Evolutionary conservation across 768 basidiomycete genomes (phyloP).

Genomic region (Mycena haematopus): DNA sequence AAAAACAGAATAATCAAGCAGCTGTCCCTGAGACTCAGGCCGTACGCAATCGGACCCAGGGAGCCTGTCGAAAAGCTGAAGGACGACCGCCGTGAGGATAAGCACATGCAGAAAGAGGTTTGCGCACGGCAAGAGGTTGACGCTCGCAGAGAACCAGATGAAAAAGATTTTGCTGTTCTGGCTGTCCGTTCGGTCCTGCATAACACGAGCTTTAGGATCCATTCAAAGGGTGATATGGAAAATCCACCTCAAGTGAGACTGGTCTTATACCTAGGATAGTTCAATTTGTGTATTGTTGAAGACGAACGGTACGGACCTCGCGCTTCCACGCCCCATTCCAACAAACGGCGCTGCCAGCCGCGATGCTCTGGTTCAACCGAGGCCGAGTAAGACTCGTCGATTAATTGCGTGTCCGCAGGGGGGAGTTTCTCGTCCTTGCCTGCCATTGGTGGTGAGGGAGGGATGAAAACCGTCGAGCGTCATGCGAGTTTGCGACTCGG

Average conservation of each 20-base stretch:
- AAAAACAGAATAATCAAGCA: constrained; percentile 72
- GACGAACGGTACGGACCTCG: constrained; percentile 15
- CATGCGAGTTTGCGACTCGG: neutral
- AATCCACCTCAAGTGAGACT: constrained; percentile 15
- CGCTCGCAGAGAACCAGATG: constrained; percentile 77
- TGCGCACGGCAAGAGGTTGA: constrained; percentile 66
- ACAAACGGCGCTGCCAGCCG: constrained; percentile 22
- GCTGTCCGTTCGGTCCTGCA: constrained; percentile 59
- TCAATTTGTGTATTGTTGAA: neutral
- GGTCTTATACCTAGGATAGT: constrained; percentile 24
- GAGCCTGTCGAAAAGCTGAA: constrained; percentile 70
- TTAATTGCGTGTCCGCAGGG: neutral
- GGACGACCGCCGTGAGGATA: neutral
- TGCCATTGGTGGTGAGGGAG: neutral
- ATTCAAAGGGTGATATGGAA: neutral
- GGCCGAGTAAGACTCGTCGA: neutral
- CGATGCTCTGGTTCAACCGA: neutral
- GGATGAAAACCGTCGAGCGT: neutral
- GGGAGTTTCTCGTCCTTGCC: neutral
- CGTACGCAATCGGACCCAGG: constrained; percentile 65
- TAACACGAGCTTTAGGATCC: neutral
- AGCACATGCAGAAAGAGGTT: neutral
- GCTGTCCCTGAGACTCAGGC: constrained; percentile 65
- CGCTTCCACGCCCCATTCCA: constrained; percentile 27
- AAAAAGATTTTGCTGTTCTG: constrained; percentile 77